A percentile compares a stretch with the other conserved stretches of the same genome.
Evolutionary conservation across 495 filamentous ascomycete genomes (phyloP).

Genomic region (Hypomontagnella submonticulosa): DNA sequence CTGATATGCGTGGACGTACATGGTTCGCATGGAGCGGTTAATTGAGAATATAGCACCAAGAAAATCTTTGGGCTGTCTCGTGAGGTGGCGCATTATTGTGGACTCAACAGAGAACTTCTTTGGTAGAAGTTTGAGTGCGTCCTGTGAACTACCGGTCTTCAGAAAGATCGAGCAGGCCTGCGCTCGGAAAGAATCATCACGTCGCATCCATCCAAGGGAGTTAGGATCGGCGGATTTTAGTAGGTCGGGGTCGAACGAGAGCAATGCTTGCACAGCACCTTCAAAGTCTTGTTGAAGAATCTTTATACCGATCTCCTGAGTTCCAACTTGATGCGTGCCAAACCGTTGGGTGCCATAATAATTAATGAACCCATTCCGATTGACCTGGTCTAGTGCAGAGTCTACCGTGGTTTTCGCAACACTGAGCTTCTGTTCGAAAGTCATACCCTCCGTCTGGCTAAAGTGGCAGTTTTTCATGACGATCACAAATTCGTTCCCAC

Average conservation of each 20-base stretch:
- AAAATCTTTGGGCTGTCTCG: conserved; percentile 67
- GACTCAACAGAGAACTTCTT: conserved; percentile 82
- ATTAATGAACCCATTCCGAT: conserved; percentile 84
- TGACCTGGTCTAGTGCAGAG: conserved; percentile 64
- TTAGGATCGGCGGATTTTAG: conserved; percentile 57
- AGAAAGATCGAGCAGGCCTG: conserved; percentile 77
- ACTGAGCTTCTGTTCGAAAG: conserved; percentile 52
- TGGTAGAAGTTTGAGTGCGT: conserved; percentile 76
- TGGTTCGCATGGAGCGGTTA: conserved; percentile 79
- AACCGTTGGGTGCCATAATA: conserved; percentile 97
- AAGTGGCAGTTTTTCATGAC: conserved; percentile 86
- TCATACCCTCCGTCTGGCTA: conserved; percentile 48
- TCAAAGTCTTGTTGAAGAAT: conserved; percentile 84
- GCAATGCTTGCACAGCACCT: conserved; percentile 77
- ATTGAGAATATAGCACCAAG: conserved; percentile 82
- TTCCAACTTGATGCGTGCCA: conserved; percentile 82
- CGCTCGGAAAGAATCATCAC: conserved; percentile 81
- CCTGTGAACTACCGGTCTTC: conserved; percentile 61
- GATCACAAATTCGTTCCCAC: conserved; percentile 91
- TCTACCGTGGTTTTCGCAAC: conserved; percentile 52
- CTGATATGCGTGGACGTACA: conserved; percentile 98
- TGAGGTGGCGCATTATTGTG: conserved; percentile 79
- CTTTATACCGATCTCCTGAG: conserved; percentile 82
- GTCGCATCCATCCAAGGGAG: conserved; percentile 28
- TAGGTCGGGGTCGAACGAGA: conserved; percentile 69